phyloP scores from a whole-genome alignment of 108 stramenopile genomes.

The Cyclotella choctawhatcheeana region DNA sequence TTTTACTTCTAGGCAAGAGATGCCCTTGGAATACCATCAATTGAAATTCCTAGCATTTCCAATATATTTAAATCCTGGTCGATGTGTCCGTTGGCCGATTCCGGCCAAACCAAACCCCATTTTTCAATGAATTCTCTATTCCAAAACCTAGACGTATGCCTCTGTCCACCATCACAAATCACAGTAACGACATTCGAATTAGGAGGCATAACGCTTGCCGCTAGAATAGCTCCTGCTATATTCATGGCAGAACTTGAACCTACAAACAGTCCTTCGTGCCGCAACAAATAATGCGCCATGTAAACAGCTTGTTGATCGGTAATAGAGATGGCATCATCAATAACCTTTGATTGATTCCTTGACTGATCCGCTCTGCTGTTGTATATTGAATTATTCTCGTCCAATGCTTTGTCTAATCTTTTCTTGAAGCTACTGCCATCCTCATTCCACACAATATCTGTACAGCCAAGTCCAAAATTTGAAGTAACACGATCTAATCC shows the following conservation, averaged over 20 bases:
- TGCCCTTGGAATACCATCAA: too few relatives aligned
- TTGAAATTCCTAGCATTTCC: neutral
- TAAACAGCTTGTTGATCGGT: conserved; percentile 93
- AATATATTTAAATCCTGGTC: neutral
- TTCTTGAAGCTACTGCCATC: neutral
- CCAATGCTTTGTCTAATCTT: neutral
- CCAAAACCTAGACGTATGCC: conserved; percentile 65
- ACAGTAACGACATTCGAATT: conserved; percentile 86
- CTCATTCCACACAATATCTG: conserved; percentile 23
- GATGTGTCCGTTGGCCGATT: neutral
- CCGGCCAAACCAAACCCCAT: conserved; percentile 15
- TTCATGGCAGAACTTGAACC: conserved; percentile 98
- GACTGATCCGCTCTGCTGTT: neutral
- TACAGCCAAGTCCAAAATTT: conserved; percentile 82
- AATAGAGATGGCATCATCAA: conserved; percentile 73
- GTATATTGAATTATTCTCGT: neutral
- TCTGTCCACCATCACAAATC: conserved; percentile 91
- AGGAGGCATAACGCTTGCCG: conserved; percentile 58
- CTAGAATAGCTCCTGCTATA: conserved; percentile 83
- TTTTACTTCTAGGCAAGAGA: too few relatives aligned
- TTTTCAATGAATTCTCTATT: conserved; percentile 10
- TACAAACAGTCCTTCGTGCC: conserved; percentile 92
- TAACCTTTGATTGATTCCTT: conserved; percentile 48
- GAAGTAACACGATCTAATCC: conserved; percentile 94
- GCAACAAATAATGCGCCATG: conserved; percentile 93